Evolutionary conservation across 495 filamentous ascomycete genomes (phyloP).

Genomic region (Hypoxylon lenormandii): DNA sequence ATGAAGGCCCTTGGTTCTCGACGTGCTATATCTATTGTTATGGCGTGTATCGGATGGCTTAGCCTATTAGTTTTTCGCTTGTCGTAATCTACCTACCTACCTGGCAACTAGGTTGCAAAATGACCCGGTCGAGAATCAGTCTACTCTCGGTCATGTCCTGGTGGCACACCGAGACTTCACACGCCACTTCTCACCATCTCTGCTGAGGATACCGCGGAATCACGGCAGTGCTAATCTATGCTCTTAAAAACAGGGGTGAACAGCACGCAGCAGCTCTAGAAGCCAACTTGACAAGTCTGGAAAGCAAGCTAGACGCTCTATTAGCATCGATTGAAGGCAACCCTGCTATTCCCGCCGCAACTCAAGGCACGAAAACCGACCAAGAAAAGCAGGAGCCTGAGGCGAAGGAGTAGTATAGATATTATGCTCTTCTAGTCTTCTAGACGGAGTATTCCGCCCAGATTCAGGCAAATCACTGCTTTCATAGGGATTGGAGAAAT

Average conservation of each 20-base stretch:
- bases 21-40: slow-evolving; percentile 18
- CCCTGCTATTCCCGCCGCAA: not conserved
- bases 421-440: slow-evolving; percentile 3
- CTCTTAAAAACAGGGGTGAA: slow-evolving; percentile 61
- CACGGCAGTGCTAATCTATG: slow-evolving; percentile 31
- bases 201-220: slow-evolving; percentile 4
- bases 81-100: not conserved
- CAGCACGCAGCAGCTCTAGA: slow-evolving; percentile 67
- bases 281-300: slow-evolving; percentile 62
- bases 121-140: slow-evolving; percentile 5
- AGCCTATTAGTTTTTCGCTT: not conserved
- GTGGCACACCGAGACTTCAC: slow-evolving; percentile 13
- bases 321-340: slow-evolving; percentile 58
- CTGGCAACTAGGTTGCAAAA: too few species aligned
- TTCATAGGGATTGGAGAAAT: slow-evolving; percentile 8
- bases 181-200: slow-evolving; percentile 8
- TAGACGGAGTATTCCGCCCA: slow-evolving; percentile 1
- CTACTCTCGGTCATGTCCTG: slow-evolving; percentile 8
- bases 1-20: not conserved
- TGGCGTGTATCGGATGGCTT: slow-evolving; percentile 13
- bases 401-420: slow-evolving; percentile 29
- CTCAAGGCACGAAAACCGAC: slow-evolving; percentile 11
- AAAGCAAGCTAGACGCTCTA: slow-evolving; percentile 67
- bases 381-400: slow-evolving; percentile 22
- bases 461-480: slow-evolving; percentile 13